These are phyloP conservation scores for Gossypioides kirkii DNA, from an alignment of 345 rosid species.

Conservation along the genomic window DNA sequence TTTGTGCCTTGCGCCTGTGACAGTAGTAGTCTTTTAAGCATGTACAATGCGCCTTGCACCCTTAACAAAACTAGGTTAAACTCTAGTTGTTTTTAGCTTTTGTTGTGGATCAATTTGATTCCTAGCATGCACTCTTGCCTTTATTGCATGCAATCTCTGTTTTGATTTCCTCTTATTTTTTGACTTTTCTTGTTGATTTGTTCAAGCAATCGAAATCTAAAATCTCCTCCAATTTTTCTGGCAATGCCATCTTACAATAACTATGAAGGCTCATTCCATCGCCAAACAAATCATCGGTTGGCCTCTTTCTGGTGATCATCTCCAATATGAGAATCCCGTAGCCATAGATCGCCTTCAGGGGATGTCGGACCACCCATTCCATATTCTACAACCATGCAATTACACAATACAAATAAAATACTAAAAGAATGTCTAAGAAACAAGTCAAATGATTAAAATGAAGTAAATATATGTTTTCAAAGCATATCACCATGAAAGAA, in stretches of 20 bases:
- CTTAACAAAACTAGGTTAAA: background rate
- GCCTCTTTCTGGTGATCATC: slow-evolving; percentile 14
- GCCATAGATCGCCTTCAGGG: background rate
- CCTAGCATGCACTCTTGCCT: background rate
- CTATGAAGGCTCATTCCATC: background rate
- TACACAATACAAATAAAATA: background rate
- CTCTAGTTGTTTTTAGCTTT: background rate
- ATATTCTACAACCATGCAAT: background rate
- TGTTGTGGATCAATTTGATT: background rate
- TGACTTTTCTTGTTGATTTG: background rate
- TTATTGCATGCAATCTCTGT: background rate
- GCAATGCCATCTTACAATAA: background rate
- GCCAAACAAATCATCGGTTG: background rate
- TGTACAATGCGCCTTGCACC: too few relatives aligned
- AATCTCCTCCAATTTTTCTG: background rate
- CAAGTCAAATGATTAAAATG: background rate
- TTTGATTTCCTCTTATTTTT: too few relatives aligned
- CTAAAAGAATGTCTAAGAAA: background rate
- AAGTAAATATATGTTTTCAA: background rate
- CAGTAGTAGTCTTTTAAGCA: background rate
- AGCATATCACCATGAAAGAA: background rate
- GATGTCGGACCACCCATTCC: background rate
- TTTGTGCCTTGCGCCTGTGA: background rate
- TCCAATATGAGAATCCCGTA: slow-evolving; percentile 11
- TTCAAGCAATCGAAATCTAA: background rate